These are phyloP conservation scores for Canariomyces notabilis DNA, from an alignment of 2,329 filamentous ascomycete genomes.

Conservation along the genomic window DNA sequence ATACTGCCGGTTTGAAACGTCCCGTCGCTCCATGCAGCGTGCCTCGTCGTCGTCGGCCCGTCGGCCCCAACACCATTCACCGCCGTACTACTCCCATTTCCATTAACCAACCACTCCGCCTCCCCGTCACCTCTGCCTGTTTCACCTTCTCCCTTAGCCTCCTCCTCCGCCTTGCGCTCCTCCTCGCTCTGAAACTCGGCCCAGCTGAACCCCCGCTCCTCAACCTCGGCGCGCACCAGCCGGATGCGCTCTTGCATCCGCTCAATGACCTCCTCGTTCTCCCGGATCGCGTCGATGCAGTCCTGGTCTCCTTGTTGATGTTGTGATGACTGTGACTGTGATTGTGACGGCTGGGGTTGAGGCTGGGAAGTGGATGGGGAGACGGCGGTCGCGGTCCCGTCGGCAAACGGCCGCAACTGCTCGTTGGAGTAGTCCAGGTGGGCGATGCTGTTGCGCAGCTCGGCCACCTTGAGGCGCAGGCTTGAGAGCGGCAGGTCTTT, in stretches of 20 bases:
- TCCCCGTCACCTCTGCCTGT: slow-evolving; percentile 5
- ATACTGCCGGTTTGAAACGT: slow-evolving; percentile 59
- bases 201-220: slow-evolving; percentile 53
- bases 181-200: slow-evolving; percentile 48
- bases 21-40: slow-evolving; percentile 53
- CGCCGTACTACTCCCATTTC: background rate
- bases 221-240: slow-evolving; percentile 61
- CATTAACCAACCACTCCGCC: slow-evolving; percentile 5
- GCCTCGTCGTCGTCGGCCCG: slow-evolving; percentile 16
- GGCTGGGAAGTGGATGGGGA: slow-evolving; percentile 22
- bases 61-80: slow-evolving; percentile 7
- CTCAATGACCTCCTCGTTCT: slow-evolving; percentile 65
- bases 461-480: slow-evolving; percentile 69
- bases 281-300: slow-evolving; percentile 67
- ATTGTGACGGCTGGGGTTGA: slow-evolving; percentile 20
- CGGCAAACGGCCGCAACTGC: slow-evolving; percentile 65
- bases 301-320: slow-evolving; percentile 52
- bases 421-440: slow-evolving; percentile 71
- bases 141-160: slow-evolving; percentile 1
- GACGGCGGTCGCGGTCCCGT: slow-evolving; percentile 37
- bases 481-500: slow-evolving; percentile 59
- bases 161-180: slow-evolving; percentile 33
- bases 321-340: slow-evolving; percentile 16
- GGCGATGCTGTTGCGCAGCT: slow-evolving; percentile 68
- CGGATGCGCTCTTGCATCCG: slow-evolving; percentile 63